Evolutionary conservation across 1,139 yeast species (phyloP).

Genomic region (Pichia sp.): DNA sequence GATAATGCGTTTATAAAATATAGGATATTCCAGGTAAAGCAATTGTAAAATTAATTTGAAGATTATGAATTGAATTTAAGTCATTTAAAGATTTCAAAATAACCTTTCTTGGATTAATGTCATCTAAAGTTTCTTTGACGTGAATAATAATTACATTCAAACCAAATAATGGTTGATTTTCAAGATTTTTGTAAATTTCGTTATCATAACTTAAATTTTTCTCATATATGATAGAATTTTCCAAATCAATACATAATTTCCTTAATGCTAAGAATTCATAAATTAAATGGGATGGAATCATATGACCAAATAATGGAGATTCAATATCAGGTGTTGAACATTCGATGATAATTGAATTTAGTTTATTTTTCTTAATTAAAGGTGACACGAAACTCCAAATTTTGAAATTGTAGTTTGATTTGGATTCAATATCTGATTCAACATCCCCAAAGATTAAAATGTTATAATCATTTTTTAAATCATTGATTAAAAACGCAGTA

Average conservation of each 20-base stretch:
- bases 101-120: slow-evolving; percentile 48
- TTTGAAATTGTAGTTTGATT: slow-evolving; percentile 34
- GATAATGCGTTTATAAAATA: slow-evolving; percentile 13
- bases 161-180: slow-evolving; percentile 35
- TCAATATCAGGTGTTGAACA: slow-evolving; percentile 59
- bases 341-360: slow-evolving; percentile 62
- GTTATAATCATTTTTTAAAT: slow-evolving; percentile 26
- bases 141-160: slow-evolving; percentile 63
- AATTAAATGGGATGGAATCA: slow-evolving; percentile 60
- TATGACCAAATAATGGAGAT: slow-evolving; percentile 63
- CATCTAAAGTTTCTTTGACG: slow-evolving; percentile 49
- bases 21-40: slow-evolving; percentile 48
- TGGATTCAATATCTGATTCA: slow-evolving; percentile 47
- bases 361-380: slow-evolving; percentile 32
- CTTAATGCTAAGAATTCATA: slow-evolving; percentile 46
- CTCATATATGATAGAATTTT: not conserved
- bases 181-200: slow-evolving; percentile 7
- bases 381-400: slow-evolving; percentile 59
- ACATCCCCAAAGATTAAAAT: slow-evolving; percentile 74
- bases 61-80: slow-evolving; percentile 32
- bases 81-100: slow-evolving; percentile 43
- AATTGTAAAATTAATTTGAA: slow-evolving; percentile 43
- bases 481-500: slow-evolving; percentile 28
- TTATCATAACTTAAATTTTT: slow-evolving; percentile 17
- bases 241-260: slow-evolving; percentile 21